These are phyloP conservation scores for Trichosanthes truncata DNA, from an alignment of 306 rosid genomes.

Conservation along the genomic window DNA sequence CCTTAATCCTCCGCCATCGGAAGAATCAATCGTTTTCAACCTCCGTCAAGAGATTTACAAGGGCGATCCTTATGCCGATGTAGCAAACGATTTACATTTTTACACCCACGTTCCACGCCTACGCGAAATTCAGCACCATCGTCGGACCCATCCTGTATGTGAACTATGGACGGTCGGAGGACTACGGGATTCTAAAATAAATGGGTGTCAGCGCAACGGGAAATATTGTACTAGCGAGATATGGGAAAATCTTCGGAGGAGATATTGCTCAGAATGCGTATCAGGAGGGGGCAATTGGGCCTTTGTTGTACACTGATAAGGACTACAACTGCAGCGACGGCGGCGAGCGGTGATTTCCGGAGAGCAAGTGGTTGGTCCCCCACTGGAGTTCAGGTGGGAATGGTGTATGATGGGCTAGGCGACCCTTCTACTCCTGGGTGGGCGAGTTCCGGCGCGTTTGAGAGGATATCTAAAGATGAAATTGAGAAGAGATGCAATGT, in stretches of 20 bases:
- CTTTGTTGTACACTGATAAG: slow-evolving; percentile 47
- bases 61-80: slow-evolving; percentile 47
- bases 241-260: slow-evolving; percentile 56
- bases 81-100: slow-evolving; percentile 30
- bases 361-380: slow-evolving; percentile 68
- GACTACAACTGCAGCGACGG: slow-evolving; percentile 47
- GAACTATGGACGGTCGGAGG: slow-evolving; percentile 54
- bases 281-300: slow-evolving; percentile 52
- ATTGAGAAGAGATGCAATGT: slow-evolving; percentile 39
- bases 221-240: slow-evolving; percentile 35
- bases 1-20: slow-evolving; percentile 23
- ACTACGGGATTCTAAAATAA: slow-evolving; percentile 26
- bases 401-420: slow-evolving; percentile 38
- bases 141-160: slow-evolving; percentile 39
- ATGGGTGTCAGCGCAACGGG: slow-evolving; percentile 41
- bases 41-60: slow-evolving; percentile 33
- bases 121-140: slow-evolving; percentile 50
- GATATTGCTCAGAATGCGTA: slow-evolving; percentile 43
- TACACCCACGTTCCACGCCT: slow-evolving; percentile 55
- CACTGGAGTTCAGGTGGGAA: slow-evolving; percentile 64
- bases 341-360: slow-evolving; percentile 42
- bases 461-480: slow-evolving; percentile 39
- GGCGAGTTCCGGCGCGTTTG: slow-evolving; percentile 43
- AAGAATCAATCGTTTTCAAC: slow-evolving; percentile 17
- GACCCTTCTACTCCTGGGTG: slow-evolving; percentile 78